Evolutionary conservation across 83 land plant species (phyloP).

Genomic region (Picea mariana): DNA sequence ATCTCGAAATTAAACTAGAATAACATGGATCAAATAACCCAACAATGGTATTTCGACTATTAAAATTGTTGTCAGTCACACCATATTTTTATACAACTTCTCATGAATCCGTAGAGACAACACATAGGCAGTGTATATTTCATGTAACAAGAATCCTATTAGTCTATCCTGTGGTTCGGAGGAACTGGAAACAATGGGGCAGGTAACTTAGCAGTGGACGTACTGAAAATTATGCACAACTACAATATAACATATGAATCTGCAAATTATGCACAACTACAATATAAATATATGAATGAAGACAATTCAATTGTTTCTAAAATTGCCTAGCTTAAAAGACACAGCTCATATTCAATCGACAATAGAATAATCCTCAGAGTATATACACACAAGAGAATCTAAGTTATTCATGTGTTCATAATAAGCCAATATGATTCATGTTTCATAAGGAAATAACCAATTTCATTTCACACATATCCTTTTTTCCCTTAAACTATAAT

Average conservation of each 20-base stretch:
- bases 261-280: no score
- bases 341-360: background rate
- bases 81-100: background rate
- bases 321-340: background rate
- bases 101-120: background rate
- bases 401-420: background rate
- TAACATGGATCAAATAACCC: no score
- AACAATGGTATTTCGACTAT: no score
- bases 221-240: no score
- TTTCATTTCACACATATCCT: background rate
- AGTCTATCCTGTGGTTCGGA: background rate
- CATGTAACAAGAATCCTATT: background rate
- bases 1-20: no score
- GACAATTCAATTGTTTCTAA: background rate
- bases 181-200: background rate
- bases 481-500: no score
- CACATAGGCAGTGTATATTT: background rate
- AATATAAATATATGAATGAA: background rate
- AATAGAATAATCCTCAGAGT: background rate
- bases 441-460: slow-evolving; percentile 38
- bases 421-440: background rate
- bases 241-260: background rate
- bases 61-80: background rate
- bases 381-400: background rate
- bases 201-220: background rate